Percentiles rank a stretch among this genome's conserved stretches.
Evolutionary conservation across 2,329 filamentous ascomycete genomes (phyloP).

Genomic region (Cladophialophora exuberans): DNA sequence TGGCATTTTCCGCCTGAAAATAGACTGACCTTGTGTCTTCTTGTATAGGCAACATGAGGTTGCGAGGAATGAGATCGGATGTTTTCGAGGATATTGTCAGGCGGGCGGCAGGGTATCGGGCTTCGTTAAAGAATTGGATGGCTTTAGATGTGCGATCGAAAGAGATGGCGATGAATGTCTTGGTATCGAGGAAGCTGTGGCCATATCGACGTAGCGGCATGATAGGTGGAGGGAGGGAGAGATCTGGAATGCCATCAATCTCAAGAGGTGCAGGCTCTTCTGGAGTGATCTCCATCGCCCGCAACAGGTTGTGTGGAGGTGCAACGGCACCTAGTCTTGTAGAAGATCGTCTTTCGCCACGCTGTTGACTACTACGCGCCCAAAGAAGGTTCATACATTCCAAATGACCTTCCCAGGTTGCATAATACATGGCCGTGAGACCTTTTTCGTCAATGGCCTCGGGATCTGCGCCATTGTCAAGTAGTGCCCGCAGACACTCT

Average conservation of each 20-base stretch:
- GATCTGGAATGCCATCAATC: slow-evolving; percentile 83
- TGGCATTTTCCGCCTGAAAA: slow-evolving; percentile 93
- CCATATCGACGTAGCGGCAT: slow-evolving; percentile 93
- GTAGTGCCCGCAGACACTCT: slow-evolving; percentile 77
- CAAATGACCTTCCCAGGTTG: slow-evolving; percentile 94
- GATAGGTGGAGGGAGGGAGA: slow-evolving; percentile 92
- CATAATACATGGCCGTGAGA: slow-evolving; percentile 95
- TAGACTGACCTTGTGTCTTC: slow-evolving; percentile 92
- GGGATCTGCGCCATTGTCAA: slow-evolving; percentile 77
- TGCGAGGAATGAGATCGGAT: slow-evolving; percentile 94
- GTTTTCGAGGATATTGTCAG: slow-evolving; percentile 96
- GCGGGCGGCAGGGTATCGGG: slow-evolving; percentile 91
- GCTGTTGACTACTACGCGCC: slow-evolving; percentile 37
- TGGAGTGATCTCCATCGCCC: slow-evolving; percentile 31
- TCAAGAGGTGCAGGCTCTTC: slow-evolving; percentile 23
- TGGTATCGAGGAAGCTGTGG: slow-evolving; percentile 97
- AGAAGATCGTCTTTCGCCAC: slow-evolving; percentile 19
- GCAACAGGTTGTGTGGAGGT: slow-evolving; percentile 24
- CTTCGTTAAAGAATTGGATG: slow-evolving; percentile 93
- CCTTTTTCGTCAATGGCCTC: slow-evolving; percentile 88
- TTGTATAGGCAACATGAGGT: slow-evolving; percentile 91
- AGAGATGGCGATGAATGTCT: slow-evolving; percentile 90
- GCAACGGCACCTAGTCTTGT: slow-evolving; percentile 19
- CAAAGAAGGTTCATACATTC: slow-evolving; percentile 88
- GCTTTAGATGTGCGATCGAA: slow-evolving; percentile 80